Evolutionary conservation across 208 protist species (phyloP).

Genomic region (Trypanosomatidae sp.): DNA sequence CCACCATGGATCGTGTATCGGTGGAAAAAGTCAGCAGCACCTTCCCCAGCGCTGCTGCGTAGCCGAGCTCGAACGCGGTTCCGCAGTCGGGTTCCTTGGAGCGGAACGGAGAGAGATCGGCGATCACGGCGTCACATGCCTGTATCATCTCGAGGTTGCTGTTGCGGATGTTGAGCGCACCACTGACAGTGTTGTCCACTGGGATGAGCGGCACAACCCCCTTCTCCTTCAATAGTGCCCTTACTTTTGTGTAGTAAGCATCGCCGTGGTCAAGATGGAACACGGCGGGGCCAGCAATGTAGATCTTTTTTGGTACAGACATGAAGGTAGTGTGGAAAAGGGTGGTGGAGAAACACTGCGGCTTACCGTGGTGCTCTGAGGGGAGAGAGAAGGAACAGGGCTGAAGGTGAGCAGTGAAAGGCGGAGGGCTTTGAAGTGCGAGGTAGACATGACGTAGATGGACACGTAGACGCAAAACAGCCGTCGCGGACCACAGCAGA

Average conservation of each 20-base stretch:
- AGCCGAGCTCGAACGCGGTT: constrained; percentile 86
- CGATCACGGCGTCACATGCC: constrained; percentile 75
- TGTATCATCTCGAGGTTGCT: constrained; percentile 84
- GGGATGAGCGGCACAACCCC: constrained; percentile 61
- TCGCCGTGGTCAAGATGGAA: constrained; percentile 66
- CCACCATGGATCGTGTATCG: constrained; percentile 50
- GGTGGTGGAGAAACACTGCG: background rate
- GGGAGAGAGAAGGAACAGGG: background rate
- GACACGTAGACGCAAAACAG: background rate
- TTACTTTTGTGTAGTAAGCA: constrained; percentile 57
- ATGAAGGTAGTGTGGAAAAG: background rate
- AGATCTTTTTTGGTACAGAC: constrained; percentile 47
- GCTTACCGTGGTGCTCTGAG: background rate
- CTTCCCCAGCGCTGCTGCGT: constrained; percentile 71
- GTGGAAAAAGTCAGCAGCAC: constrained; percentile 58
- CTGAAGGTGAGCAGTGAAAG: background rate
- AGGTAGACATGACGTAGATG: background rate
- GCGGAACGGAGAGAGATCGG: constrained; percentile 81
- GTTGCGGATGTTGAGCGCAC: constrained; percentile 53
- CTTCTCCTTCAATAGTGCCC: constrained; percentile 33
- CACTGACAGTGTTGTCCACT: constrained; percentile 44
- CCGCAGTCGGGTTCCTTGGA: constrained; percentile 76
- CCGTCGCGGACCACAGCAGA: background rate
- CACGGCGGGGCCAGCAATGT: constrained; percentile 82
- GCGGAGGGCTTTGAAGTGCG: too few relatives aligned